A percentile compares a stretch with the other conserved stretches of the same genome.
Conservation (phyloP, 2,329 filamentous ascomycete species). For the Bipolaris bicolor region DNA sequence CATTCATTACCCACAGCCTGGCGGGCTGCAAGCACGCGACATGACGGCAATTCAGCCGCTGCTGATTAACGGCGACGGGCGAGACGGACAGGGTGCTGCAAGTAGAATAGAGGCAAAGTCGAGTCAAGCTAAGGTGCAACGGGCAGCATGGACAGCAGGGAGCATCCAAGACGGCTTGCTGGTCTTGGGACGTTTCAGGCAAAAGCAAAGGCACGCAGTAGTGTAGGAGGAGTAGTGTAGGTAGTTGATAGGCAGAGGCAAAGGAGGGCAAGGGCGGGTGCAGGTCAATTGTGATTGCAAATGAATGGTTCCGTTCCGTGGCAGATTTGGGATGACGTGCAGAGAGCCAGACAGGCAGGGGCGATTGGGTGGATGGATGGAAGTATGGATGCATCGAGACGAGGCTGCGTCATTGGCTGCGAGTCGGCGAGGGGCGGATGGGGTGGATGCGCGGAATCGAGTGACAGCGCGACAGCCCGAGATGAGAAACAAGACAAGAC, state of each 20-base stretch:
- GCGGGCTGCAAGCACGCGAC: too few relatives aligned
- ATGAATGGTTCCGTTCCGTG: constrained; percentile 14
- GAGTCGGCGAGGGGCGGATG: background rate
- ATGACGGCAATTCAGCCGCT: too few relatives aligned
- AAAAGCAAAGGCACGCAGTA: background rate
- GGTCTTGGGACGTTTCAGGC: background rate
- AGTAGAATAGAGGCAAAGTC: too few relatives aligned
- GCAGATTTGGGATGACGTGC: constrained; percentile 19
- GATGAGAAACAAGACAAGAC: background rate
- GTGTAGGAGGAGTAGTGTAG: too few relatives aligned
- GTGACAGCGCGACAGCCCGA: background rate
- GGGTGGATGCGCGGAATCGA: too few relatives aligned
- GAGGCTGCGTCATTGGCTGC: constrained; percentile 24
- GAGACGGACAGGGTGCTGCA: too few relatives aligned
- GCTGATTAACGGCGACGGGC: too few relatives aligned
- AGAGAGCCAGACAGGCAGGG: constrained; percentile 7
- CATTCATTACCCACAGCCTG: too few relatives aligned
- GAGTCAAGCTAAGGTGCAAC: too few relatives aligned
- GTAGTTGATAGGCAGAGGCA: background rate
- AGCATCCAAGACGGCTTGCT: background rate
- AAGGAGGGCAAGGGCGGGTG: background rate
- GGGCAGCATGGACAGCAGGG: too few relatives aligned
- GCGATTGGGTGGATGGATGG: too few relatives aligned
- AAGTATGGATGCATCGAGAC: constrained; percentile 9
- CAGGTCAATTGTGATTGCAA: constrained; percentile 7